These are phyloP conservation scores for Agrostemma githago DNA, from an alignment of 148 eudicot genomes.

Conservation along the genomic window DNA sequence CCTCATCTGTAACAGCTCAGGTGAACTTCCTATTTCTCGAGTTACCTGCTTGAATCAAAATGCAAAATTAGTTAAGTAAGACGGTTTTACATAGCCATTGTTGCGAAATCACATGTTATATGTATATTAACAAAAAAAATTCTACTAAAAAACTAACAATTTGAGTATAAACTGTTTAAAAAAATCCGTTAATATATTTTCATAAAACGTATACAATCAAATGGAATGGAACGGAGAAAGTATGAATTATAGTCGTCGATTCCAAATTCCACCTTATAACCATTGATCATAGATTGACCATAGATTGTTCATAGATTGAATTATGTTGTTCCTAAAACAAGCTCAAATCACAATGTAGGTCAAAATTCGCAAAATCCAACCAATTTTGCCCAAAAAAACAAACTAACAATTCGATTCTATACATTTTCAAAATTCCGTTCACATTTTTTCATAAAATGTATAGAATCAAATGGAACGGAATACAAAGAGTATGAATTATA, in stretches of 20 bases:
- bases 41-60: constrained; percentile 17
- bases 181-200: no score
- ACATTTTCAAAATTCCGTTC: no score
- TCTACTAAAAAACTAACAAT: no score
- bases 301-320: no score
- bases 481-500: no score
- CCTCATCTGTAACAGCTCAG: constrained; percentile 20
- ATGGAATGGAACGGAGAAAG: not conserved
- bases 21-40: constrained; percentile 19
- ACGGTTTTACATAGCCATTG: not conserved
- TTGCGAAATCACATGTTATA: not conserved
- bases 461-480: not conserved
- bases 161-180: no score
- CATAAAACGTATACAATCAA: not conserved
- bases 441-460: not conserved
- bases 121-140: no score
- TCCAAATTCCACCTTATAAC: no score
- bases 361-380: not conserved
- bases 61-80: not conserved
- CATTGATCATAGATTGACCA: no score
- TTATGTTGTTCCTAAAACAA: not conserved
- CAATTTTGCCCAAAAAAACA: no score
- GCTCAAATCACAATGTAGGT: not conserved
- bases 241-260: no score
- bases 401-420: no score